These are phyloP conservation scores for Phialophora tarda DNA, from an alignment of 2,329 filamentous ascomycete species.

Conservation along the genomic window DNA sequence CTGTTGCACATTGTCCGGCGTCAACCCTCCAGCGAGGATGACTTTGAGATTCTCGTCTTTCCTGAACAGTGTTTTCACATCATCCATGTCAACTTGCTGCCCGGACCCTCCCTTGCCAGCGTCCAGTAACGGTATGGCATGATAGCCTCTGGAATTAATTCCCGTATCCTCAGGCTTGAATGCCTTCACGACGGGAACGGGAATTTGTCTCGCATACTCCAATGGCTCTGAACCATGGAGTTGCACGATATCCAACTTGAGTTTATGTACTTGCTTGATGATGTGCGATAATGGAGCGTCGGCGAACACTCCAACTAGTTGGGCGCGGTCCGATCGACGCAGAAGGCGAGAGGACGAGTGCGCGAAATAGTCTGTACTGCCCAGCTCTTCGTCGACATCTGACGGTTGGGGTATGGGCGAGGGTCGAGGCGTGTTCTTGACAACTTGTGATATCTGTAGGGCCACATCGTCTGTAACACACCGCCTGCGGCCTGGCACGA, in stretches of 20 bases:
- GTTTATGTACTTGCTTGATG: conserved; percentile 74
- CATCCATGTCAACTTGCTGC: conserved; percentile 72
- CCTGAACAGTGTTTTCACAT: conserved; percentile 69
- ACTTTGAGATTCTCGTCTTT: conserved; percentile 74
- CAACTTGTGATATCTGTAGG: conserved; percentile 75
- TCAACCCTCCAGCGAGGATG: conserved; percentile 83
- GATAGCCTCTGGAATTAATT: conserved; percentile 76
- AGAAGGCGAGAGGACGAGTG: conserved; percentile 57
- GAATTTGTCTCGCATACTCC: conserved; percentile 88
- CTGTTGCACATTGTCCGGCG: conserved; percentile 75
- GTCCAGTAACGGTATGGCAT: conserved; percentile 82
- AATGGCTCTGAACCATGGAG: conserved; percentile 90
- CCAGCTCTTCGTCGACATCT: conserved; percentile 43
- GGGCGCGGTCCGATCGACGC: conserved; percentile 64
- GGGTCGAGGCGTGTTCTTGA: conserved; percentile 61
- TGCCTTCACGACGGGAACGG: conserved; percentile 85
- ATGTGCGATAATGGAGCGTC: conserved; percentile 86
- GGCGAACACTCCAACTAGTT: conserved; percentile 92
- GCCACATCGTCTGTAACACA: conserved; percentile 80
- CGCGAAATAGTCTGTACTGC: conserved; percentile 73
- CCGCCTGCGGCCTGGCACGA: conserved; percentile 80
- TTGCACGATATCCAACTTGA: conserved; percentile 86
- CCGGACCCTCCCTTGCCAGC: conserved; percentile 84
- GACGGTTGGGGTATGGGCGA: conserved; percentile 41
- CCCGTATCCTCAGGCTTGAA: conserved; percentile 80